These are phyloP conservation scores for Ceratobasidium sp. DNA, from an alignment of 1,284 basidiomycete genomes.

Conservation along the genomic window DNA sequence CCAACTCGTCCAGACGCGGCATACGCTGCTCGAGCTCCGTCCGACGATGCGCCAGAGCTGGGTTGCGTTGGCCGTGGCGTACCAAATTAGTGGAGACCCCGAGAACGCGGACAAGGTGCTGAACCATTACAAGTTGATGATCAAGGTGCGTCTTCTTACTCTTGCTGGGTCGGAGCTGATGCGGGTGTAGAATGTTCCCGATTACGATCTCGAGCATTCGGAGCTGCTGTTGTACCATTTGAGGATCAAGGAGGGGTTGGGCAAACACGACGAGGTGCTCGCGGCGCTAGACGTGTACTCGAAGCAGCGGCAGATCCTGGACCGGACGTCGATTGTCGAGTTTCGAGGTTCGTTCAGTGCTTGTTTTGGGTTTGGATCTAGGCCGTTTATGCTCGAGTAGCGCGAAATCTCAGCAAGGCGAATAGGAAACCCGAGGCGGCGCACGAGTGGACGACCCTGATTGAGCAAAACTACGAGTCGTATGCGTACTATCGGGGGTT, in stretches of 20 bases:
- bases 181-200: conserved; percentile 69
- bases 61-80: conserved; percentile 89
- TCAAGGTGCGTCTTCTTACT: conserved; percentile 56
- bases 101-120: conserved; percentile 79
- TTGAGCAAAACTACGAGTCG: conserved; percentile 89
- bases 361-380: background rate
- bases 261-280: conserved; percentile 59
- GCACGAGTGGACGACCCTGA: conserved; percentile 79
- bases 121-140: conserved; percentile 63
- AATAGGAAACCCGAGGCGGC: conserved; percentile 73
- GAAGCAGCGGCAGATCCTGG: conserved; percentile 73
- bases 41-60: conserved; percentile 90
- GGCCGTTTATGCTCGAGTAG: conserved; percentile 57
- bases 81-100: conserved; percentile 84
- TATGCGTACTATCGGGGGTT: conserved; percentile 81
- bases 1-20: conserved; percentile 82
- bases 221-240: conserved; percentile 89
- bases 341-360: conserved; percentile 66
- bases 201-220: conserved; percentile 85
- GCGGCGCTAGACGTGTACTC: conserved; percentile 74
- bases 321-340: conserved; percentile 77
- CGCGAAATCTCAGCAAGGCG: conserved; percentile 75
- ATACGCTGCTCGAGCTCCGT: conserved; percentile 81
- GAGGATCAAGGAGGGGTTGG: conserved; percentile 79
- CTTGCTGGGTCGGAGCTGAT: conserved; percentile 64